Conservation (phyloP, 768 basidiomycete species). For the Lactifluus hygrophoroides region DNA sequence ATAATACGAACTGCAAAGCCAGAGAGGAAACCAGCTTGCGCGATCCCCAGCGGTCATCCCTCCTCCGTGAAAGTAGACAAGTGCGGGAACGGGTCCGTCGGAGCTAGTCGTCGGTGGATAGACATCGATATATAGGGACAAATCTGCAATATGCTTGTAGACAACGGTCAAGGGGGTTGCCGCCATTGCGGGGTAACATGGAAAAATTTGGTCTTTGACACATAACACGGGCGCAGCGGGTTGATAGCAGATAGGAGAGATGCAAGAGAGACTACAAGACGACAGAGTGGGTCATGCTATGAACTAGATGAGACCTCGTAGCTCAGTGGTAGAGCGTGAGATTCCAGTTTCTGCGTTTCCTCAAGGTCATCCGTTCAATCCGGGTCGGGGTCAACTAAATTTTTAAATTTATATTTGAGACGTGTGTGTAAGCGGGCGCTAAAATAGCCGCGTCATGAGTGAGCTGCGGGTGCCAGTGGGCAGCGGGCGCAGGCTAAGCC, state of each 20-base stretch:
- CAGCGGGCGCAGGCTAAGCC: neutral
- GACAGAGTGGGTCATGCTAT: too few relatives aligned
- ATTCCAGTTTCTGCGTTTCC: neutral
- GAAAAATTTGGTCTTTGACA: too few relatives aligned
- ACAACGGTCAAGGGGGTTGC: slow-evolving; percentile 22
- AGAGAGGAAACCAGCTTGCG: slow-evolving; percentile 55
- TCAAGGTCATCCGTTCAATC: slow-evolving; percentile 20
- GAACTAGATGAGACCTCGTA: neutral
- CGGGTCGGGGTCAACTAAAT: slow-evolving; percentile 8
- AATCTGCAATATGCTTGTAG: slow-evolving; percentile 30
- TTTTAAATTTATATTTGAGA: neutral
- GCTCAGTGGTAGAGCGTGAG: slow-evolving; percentile 10
- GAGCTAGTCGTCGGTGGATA: slow-evolving; percentile 31
- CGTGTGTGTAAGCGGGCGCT: neutral
- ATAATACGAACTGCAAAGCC: slow-evolving; percentile 43
- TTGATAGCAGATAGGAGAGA: too few relatives aligned
- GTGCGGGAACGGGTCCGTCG: slow-evolving; percentile 20
- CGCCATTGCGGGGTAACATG: neutral
- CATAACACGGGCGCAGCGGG: too few relatives aligned
- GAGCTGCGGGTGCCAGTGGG: neutral
- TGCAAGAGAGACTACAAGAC: too few relatives aligned
- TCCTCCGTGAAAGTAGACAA: slow-evolving; percentile 43
- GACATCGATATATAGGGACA: slow-evolving; percentile 29
- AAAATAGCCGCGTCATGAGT: slow-evolving; percentile 6
- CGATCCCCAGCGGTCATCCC: slow-evolving; percentile 53